These are phyloP conservation scores for Zygoascus sp. DNA, from an alignment of 1,139 yeast genomes.

Conservation along the genomic window DNA sequence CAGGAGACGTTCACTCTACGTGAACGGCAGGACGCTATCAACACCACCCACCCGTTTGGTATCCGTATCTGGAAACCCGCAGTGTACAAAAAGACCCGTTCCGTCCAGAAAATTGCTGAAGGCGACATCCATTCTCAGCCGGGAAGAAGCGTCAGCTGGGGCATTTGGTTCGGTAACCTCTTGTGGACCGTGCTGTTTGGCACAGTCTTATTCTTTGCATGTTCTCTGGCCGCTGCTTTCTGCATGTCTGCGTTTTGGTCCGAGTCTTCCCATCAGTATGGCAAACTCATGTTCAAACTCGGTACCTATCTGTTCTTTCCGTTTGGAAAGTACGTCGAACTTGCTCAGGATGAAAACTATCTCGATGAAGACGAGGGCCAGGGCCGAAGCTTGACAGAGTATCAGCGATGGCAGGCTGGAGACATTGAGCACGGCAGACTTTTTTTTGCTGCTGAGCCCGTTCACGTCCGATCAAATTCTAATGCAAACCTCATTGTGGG, in stretches of 20 bases:
- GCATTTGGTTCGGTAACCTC: constrained; percentile 66
- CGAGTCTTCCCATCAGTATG: constrained; percentile 50
- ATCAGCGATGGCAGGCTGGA: constrained; percentile 82
- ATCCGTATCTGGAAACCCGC: constrained; percentile 99
- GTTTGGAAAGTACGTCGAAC: constrained; percentile 82
- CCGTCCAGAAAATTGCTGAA: constrained; percentile 88
- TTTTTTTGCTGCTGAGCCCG: constrained; percentile 56
- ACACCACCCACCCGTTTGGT: constrained; percentile 96
- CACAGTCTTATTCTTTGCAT: constrained; percentile 48
- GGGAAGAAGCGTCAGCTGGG: constrained; percentile 50
- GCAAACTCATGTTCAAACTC: constrained; percentile 54
- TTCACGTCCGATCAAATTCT: constrained; percentile 1
- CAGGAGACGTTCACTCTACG: constrained; percentile 82
- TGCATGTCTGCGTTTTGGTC: constrained; percentile 34
- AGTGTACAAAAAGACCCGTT: constrained; percentile 82
- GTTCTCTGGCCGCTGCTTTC: constrained; percentile 54
- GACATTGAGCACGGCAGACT: constrained; percentile 56
- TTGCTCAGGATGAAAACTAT: constrained; percentile 75
- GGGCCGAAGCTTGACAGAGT: constrained; percentile 81
- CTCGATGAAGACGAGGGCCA: constrained; percentile 83
- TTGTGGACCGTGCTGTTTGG: constrained; percentile 78
- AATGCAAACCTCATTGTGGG: not conserved
- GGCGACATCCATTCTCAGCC: constrained; percentile 88
- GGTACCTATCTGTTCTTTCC: constrained; percentile 76
- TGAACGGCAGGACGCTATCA: constrained; percentile 94